Conservation (phyloP, 257 asterid species). For the Cynanchum wilfordii region DNA sequence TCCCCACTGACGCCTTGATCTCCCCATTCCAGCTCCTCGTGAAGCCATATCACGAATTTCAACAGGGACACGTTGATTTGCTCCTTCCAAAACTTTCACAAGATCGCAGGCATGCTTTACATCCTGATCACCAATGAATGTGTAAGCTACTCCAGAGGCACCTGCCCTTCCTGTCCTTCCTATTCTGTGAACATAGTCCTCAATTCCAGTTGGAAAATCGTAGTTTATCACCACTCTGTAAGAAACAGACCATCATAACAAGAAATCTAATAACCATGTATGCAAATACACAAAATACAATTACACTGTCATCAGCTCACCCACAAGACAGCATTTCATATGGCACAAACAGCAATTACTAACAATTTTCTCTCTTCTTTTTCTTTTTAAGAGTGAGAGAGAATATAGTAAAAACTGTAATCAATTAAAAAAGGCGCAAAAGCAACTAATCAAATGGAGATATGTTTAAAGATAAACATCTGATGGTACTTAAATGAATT, state of each 20-base stretch:
- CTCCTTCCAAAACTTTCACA: slow-evolving; percentile 83
- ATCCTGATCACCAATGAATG: slow-evolving; percentile 80
- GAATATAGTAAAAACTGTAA: not conserved
- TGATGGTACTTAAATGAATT: not conserved
- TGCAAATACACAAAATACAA: not conserved
- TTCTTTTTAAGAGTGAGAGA: not conserved
- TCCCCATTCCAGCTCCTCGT: slow-evolving; percentile 82
- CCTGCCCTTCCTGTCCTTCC: slow-evolving; percentile 99
- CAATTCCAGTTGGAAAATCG: slow-evolving; percentile 92
- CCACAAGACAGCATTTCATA: not conserved
- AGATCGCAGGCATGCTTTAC: slow-evolving; percentile 80
- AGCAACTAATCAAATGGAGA: not conserved
- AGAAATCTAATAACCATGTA: not conserved
- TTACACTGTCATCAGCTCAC: not conserved
- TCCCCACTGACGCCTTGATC: slow-evolving; percentile 69
- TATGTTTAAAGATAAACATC: not conserved
- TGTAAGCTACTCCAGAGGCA: slow-evolving; percentile 83
- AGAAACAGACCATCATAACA: slow-evolving; percentile 10
- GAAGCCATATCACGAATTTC: slow-evolving; percentile 78
- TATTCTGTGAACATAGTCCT: slow-evolving; percentile 98
- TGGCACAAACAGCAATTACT: not conserved
- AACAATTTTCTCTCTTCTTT: not conserved
- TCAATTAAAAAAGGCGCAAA: too few relatives aligned
- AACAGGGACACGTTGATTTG: slow-evolving; percentile 69
- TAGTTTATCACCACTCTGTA: slow-evolving; percentile 85